Conservation (phyloP, 495 filamentous ascomycete species). For the Entonaema liquescens region DNA sequence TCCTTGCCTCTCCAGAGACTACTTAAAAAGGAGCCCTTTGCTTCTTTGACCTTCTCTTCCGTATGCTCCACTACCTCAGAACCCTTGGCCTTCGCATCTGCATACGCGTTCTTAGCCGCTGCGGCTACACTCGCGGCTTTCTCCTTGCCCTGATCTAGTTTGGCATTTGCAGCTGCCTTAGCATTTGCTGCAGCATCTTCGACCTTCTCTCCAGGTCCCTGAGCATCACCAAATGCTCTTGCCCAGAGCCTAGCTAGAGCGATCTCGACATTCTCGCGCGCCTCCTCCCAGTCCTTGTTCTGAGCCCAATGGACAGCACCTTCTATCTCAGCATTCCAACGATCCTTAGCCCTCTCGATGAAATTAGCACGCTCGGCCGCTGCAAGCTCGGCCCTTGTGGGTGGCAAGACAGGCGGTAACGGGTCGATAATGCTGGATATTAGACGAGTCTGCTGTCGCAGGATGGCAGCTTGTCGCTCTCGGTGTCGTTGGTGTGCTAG, state of each 20-base stretch:
- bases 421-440: slow-evolving; percentile 64
- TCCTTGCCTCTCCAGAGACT: slow-evolving; percentile 49
- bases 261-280: slow-evolving; percentile 63
- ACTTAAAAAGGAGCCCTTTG: slow-evolving; percentile 44
- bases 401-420: slow-evolving; percentile 54
- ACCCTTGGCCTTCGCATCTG: slow-evolving; percentile 44
- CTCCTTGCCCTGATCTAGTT: slow-evolving; percentile 36
- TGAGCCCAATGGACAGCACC: slow-evolving; percentile 71
- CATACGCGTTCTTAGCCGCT: slow-evolving; percentile 44
- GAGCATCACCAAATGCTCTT: slow-evolving; percentile 31
- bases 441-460: slow-evolving; percentile 74
- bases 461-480: slow-evolving; percentile 69
- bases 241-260: slow-evolving; percentile 46
- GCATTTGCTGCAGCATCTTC: slow-evolving; percentile 6
- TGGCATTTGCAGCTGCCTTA: slow-evolving; percentile 24
- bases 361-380: slow-evolving; percentile 58
- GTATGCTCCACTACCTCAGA: slow-evolving; percentile 19
- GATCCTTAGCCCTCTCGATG: slow-evolving; percentile 74
- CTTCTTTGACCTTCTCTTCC: slow-evolving; percentile 39
- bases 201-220: slow-evolving; percentile 23
- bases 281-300: slow-evolving; percentile 68
- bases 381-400: slow-evolving; percentile 53
- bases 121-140: slow-evolving; percentile 41
- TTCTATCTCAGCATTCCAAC: slow-evolving; percentile 82
- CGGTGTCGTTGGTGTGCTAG: slow-evolving; percentile 77